phyloP scores from a whole-genome alignment of 345 rosid species.

The Lepidium sativum region DNA sequence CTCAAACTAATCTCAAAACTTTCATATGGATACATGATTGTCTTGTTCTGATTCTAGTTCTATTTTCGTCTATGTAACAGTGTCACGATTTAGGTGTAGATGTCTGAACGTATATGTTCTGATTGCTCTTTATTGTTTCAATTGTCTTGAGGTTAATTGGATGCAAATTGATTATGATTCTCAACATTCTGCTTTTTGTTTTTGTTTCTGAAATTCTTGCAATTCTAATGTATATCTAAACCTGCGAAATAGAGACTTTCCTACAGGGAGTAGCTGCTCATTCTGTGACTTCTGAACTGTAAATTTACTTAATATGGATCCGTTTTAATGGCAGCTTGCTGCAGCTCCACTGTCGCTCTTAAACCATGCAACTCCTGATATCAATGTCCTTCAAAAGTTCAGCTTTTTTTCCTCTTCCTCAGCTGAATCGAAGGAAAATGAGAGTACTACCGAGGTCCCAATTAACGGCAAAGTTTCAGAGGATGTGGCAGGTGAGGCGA shows the following conservation, averaged over 20 bases:
- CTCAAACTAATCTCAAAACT: background rate
- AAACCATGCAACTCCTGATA: constrained; percentile 31
- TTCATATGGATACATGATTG: background rate
- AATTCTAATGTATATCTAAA: background rate
- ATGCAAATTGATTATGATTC: background rate
- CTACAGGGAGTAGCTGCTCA: background rate
- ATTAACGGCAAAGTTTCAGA: constrained; percentile 26
- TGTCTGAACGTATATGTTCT: background rate
- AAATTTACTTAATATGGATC: background rate
- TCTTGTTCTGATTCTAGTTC: background rate
- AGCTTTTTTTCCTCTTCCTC: constrained; percentile 65
- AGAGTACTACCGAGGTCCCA: constrained; percentile 17
- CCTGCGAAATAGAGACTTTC: background rate
- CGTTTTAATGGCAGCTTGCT: constrained; percentile 31
- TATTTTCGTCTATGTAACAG: background rate
- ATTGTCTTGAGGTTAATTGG: background rate
- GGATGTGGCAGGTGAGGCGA: constrained; percentile 18
- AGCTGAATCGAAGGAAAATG: constrained; percentile 42
- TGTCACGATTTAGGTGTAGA: background rate
- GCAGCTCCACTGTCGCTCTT: constrained; percentile 35
- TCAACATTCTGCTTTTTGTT: background rate
- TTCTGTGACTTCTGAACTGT: background rate
- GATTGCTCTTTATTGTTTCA: background rate
- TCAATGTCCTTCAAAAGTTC: constrained; percentile 35
- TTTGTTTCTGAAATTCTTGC: background rate